These are phyloP conservation scores for Microcyclospora pomicola DNA, from an alignment of 2,329 filamentous ascomycete species.

Conservation along the genomic window DNA sequence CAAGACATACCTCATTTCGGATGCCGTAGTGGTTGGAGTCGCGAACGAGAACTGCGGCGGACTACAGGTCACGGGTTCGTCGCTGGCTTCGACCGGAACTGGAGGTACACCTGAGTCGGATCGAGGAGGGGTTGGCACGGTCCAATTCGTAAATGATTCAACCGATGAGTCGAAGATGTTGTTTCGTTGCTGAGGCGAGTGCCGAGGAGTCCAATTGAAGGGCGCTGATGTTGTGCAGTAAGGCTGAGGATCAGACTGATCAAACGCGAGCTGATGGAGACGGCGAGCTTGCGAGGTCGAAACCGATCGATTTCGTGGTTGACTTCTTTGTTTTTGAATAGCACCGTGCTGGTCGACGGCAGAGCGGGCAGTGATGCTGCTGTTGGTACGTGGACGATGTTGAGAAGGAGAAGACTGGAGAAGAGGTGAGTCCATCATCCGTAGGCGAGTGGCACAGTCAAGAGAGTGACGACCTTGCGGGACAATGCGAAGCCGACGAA, in stretches of 20 bases:
- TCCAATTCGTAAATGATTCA: conserved; percentile 19
- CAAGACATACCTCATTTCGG: conserved; percentile 22
- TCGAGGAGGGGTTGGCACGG: conserved; percentile 20
- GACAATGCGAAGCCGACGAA: not conserved
- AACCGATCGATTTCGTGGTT: conserved; percentile 15
- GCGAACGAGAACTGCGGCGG: conserved; percentile 15
- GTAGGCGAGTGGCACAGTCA: conserved; percentile 5
- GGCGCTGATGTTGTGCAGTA: conserved; percentile 4
- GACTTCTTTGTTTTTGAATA: conserved; percentile 15
- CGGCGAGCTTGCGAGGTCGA: conserved; percentile 12
- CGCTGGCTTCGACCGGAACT: conserved; percentile 17
- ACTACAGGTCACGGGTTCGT: conserved; percentile 12
- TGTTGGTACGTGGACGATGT: conserved; percentile 13
- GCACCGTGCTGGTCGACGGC: conserved; percentile 15
- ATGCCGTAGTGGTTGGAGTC: conserved; percentile 13
- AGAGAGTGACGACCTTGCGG: too few species aligned
- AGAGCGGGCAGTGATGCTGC: conserved; percentile 12
- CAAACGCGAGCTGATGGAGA: conserved; percentile 15
- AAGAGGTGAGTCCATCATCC: conserved; percentile 22
- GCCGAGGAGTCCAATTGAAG: conserved; percentile 20
- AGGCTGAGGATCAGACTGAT: conserved; percentile 8
- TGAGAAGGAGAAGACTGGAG: conserved; percentile 12
- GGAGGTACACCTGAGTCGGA: conserved; percentile 21
- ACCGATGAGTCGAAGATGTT: conserved; percentile 12
- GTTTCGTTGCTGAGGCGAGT: conserved; percentile 19